Percentiles rank a stretch among this genome's conserved stretches.
Conservation (phyloP, 768 basidiomycete genomes). For the Trichaptum fuscoviolaceum region DNA sequence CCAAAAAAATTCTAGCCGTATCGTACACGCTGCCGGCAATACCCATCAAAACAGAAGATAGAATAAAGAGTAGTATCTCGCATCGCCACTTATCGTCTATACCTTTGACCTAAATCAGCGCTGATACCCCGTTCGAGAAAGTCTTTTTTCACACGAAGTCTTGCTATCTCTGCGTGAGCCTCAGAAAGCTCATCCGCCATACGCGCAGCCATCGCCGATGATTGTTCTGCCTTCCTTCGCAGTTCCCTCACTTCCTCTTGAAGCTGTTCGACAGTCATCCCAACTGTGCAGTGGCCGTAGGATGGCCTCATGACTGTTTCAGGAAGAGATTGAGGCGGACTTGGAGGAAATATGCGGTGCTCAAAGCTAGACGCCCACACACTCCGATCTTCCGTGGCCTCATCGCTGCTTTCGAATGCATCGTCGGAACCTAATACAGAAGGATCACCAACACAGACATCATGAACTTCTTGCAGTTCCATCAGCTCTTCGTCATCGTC, state of each 20-base stretch:
- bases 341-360: neutral
- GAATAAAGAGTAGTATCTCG: neutral
- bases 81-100: neutral
- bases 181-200: constrained; percentile 68
- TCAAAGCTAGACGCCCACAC: neutral
- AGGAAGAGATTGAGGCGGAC: neutral
- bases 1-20: neutral
- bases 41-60: neutral
- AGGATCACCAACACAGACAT: neutral
- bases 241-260: constrained; percentile 60
- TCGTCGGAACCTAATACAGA: neutral
- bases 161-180: constrained; percentile 45
- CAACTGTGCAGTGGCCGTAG: constrained; percentile 31
- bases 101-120: neutral
- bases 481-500: neutral
- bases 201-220: constrained; percentile 55
- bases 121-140: neutral
- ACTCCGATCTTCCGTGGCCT: neutral
- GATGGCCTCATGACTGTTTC: neutral
- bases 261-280: constrained; percentile 48
- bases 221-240: constrained; percentile 63
- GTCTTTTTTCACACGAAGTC: constrained; percentile 1
- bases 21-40: neutral
- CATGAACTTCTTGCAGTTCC: neutral
- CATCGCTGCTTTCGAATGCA: neutral